Conservation (phyloP, 2,329 filamentous ascomycete genomes). For the Colletotrichum limetticola region DNA sequence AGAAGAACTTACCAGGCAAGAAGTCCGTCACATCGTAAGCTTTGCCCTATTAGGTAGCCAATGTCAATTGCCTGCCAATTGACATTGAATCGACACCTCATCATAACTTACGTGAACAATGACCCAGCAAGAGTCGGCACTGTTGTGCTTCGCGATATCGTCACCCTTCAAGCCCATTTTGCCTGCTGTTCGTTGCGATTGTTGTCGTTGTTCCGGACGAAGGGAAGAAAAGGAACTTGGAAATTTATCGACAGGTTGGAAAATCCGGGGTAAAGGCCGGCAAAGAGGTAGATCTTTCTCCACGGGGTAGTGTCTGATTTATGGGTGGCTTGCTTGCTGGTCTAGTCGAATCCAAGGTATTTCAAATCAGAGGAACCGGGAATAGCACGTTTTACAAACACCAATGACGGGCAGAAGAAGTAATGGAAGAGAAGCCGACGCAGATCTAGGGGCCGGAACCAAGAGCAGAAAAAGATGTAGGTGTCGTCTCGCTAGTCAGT, state of each 20-base stretch:
- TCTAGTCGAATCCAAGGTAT: background rate
- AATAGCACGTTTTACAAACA: background rate
- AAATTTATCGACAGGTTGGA: background rate
- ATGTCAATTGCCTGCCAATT: constrained; percentile 24
- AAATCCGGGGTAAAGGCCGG: constrained; percentile 27
- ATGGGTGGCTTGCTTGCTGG: constrained; percentile 12
- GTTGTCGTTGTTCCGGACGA: constrained; percentile 12
- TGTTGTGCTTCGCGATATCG: constrained; percentile 77
- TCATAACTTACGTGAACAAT: constrained; percentile 76
- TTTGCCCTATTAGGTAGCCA: constrained; percentile 65
- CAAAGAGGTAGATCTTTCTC: constrained; percentile 26
- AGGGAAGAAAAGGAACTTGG: constrained; percentile 1
- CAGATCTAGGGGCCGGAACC: background rate
- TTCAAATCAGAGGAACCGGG: constrained; percentile 19
- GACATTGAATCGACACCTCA: background rate
- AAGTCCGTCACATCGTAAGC: constrained; percentile 93
- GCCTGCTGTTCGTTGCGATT: constrained; percentile 1
- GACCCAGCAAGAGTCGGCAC: constrained; percentile 88
- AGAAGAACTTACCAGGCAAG: constrained; percentile 69
- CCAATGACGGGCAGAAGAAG: constrained; percentile 8
- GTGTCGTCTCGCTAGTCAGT: constrained; percentile 15
- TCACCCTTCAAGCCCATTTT: constrained; percentile 60
- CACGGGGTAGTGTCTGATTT: constrained; percentile 13
- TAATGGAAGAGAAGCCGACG: background rate
- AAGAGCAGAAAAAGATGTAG: constrained; percentile 17